Base-by-base conservation (phyloP, 2,329 filamentous ascomycete genomes). In the Epichloe glyceriae region DNA sequence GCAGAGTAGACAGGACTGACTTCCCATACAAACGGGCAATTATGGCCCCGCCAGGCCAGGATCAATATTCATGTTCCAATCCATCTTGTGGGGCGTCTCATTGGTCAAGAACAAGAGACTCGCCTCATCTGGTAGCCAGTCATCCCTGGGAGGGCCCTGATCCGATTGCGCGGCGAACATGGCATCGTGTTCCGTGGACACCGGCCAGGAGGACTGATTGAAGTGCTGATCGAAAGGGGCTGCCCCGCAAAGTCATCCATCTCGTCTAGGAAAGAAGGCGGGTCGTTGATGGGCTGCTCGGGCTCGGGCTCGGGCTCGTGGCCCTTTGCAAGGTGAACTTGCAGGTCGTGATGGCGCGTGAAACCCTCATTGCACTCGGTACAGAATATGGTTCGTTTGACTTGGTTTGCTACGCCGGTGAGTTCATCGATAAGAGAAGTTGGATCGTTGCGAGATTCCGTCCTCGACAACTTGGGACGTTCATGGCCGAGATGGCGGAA, bases 401-500 rank as follows among this genome's bases (percentile, higher is more conserved):
- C 64, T 34, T 66, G 66, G 40, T 64, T 66, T 12, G 67, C 55
- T 4, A 67, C 63, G 14, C 73, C 73, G 0, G 70, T 66, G 10
- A 77, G 57, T 43, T 71, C 67, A 30, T 73, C 69, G 20, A 77
- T 60, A 12, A 72, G 55, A 45, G 67, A 65, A 3, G 53, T 39
- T 2, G 57, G 50, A 10, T 58, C 30, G 22, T 19, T 39, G 8
- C 55, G 41, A 15, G 46, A 42, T 43, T 54, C 51, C 39, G 57
- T 49, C 50, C 57, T 56, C 49, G 56, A 61, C 40, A 62, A 52
- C 52, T 60, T 58, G 35, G 73, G 73, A 12, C 77, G 71, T 50
- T 72, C 67, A 15, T 67, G 61, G n/a, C 82, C 52, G 26, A 95
- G 71, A 64, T 97, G 91, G 20, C 87, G 78, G 46, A 85, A 88